Evolutionary conservation across 1,284 basidiomycete species (phyloP).

Genomic region (Ceratobasidium sp.): DNA sequence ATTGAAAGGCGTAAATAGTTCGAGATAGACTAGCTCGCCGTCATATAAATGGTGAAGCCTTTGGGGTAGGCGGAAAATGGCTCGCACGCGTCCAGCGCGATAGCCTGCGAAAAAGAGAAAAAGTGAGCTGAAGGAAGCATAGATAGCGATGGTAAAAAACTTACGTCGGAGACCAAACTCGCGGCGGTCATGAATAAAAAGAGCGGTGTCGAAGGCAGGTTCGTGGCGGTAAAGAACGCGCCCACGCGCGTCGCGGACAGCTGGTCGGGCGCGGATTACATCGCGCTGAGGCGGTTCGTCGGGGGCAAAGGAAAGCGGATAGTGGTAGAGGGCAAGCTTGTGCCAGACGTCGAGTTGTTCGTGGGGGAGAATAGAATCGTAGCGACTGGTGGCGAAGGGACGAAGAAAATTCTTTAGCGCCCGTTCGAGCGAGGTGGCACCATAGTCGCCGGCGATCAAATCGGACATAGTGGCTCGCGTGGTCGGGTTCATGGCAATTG

Average conservation of each 20-base stretch:
- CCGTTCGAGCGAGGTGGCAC: background rate
- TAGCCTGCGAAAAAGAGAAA: background rate
- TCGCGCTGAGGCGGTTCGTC: slow-evolving; percentile 6
- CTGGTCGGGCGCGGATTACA: background rate
- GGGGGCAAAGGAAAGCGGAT: background rate
- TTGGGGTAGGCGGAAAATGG: slow-evolving; percentile 5
- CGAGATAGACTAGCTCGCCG: slow-evolving; percentile 4
- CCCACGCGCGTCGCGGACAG: no score
- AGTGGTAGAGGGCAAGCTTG: background rate
- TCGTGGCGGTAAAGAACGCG: background rate
- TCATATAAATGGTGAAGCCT: background rate
- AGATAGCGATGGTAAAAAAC: background rate
- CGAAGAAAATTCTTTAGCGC: background rate
- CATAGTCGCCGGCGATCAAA: background rate
- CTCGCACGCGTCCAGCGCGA: slow-evolving; percentile 16
- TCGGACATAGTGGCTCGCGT: no score
- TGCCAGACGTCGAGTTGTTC: background rate
- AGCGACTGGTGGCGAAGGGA: background rate
- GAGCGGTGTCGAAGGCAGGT: background rate
- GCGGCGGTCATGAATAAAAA: background rate
- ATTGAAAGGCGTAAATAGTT: slow-evolving; percentile 7
- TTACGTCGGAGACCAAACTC: background rate
- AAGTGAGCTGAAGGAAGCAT: background rate
- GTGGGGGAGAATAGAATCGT: background rate
- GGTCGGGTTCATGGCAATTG: background rate